Percentiles rank a stretch among this genome's conserved stretches.
Evolutionary conservation across 805 yeast species (phyloP).

Genomic region (Isabelozyma heimii): DNA sequence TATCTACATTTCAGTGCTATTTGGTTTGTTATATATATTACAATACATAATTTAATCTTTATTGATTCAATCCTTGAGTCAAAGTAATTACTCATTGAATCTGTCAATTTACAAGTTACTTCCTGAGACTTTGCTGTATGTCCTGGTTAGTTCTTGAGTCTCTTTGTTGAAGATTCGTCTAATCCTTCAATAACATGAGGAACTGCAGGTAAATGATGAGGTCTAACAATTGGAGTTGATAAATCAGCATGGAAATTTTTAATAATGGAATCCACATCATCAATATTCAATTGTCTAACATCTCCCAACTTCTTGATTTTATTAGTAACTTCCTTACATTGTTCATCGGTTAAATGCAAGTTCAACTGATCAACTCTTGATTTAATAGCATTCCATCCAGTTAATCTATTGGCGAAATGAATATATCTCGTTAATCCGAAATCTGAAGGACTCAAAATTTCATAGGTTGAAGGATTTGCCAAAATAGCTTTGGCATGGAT

Average conservation of each 20-base stretch:
- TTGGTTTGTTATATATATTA: no score
- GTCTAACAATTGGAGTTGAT: conserved; percentile 27
- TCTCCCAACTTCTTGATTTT: conserved; percentile 95
- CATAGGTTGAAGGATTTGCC: conserved; percentile 98
- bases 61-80: no score
- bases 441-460: conserved; percentile 90
- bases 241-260: conserved; percentile 86
- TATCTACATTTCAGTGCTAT: no score
- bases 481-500: conserved; percentile 98
- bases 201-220: conserved; percentile 46
- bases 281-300: conserved; percentile 89
- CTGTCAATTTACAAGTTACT: no score
- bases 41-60: no score
- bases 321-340: conserved; percentile 89
- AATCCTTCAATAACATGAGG: conserved; percentile 9
- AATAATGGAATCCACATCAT: conserved; percentile 95
- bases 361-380: conserved; percentile 97
- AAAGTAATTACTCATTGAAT: no score
- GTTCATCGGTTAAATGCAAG: conserved; percentile 83
- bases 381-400: conserved; percentile 99
- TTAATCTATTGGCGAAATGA: conserved; percentile 95
- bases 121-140: no score
- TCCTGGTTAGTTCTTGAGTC: conserved; percentile 4
- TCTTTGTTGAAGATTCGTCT: conserved; percentile 7
- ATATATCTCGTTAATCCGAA: conserved; percentile 95